These are phyloP conservation scores for Penicillium hesseltinei DNA, from an alignment of 2,329 filamentous ascomycete genomes.

Conservation along the genomic window DNA sequence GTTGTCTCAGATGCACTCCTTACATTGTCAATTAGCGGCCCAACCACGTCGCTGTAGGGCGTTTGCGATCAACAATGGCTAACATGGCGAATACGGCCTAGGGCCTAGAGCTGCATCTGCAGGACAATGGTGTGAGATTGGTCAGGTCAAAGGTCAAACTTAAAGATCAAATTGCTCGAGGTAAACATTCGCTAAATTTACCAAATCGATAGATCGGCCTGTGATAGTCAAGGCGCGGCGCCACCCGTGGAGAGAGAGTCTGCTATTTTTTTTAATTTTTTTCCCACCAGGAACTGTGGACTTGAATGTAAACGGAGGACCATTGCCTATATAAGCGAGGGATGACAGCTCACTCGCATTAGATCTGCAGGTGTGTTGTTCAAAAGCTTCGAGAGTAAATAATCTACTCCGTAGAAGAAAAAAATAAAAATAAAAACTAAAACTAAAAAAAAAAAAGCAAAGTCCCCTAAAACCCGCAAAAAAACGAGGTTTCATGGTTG, in stretches of 20 bases:
- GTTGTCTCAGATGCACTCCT: conserved; percentile 23
- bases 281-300: not conserved
- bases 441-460: not conserved
- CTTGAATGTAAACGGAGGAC: not conserved
- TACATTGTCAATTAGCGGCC: conserved; percentile 16
- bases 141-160: not conserved
- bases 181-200: not conserved
- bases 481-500: not conserved
- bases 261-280: not conserved
- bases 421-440: too few relatives aligned
- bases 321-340: not conserved
- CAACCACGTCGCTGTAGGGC: conserved; percentile 14
- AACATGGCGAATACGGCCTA: conserved; percentile 3
- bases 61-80: conserved; percentile 15
- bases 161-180: not conserved
- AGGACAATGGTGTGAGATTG: not conserved
- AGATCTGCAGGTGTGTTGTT: not conserved
- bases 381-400: not conserved
- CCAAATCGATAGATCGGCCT: conserved; percentile 7
- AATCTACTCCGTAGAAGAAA: not conserved
- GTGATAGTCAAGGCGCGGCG: conserved; percentile 1
- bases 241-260: conserved; percentile 2
- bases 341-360: conserved; percentile 1
- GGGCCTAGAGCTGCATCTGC: conserved; percentile 4
- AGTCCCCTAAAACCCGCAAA: not conserved